These are phyloP conservation scores for Schizochytrium sp. DNA, from an alignment of 108 stramenopile species.

Conservation along the genomic window DNA sequence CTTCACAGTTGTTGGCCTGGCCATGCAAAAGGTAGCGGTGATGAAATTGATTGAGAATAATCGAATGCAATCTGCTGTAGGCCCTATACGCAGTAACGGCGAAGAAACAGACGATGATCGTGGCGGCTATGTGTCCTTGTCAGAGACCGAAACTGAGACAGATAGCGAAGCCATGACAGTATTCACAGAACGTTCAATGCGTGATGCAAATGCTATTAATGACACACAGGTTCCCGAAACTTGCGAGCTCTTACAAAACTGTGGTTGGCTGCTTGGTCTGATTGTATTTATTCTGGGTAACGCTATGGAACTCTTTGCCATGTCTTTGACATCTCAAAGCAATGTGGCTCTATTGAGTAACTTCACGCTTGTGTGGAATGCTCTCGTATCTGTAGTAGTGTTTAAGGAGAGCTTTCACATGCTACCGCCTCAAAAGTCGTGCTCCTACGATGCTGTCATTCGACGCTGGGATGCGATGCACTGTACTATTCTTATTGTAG, in stretches of 20 bases:
- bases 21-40: conserved; percentile 59
- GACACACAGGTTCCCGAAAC: conserved; percentile 58
- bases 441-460: not conserved
- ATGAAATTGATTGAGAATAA: conserved; percentile 54
- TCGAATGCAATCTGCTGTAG: conserved; percentile 12
- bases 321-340: conserved; percentile 23
- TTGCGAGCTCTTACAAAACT: not conserved
- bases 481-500: conserved; percentile 34
- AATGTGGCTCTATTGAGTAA: conserved; percentile 29
- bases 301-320: conserved; percentile 32
- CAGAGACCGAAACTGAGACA: not conserved
- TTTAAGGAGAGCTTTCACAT: conserved; percentile 52
- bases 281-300: conserved; percentile 36
- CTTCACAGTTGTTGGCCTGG: conserved; percentile 48
- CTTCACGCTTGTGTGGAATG: conserved; percentile 55
- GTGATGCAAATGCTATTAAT: conserved; percentile 50
- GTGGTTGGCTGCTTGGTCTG: conserved; percentile 32
- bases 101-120: not conserved
- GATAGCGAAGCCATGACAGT: conserved; percentile 58
- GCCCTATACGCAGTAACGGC: not conserved
- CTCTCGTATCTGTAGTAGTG: conserved; percentile 7
- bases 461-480: conserved; percentile 13
- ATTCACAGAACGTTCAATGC: not conserved
- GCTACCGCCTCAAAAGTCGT: not conserved
- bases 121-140: not conserved